Conservation (phyloP, 2,329 filamentous ascomycete genomes). For the Cordyceps cateniannulata region DNA sequence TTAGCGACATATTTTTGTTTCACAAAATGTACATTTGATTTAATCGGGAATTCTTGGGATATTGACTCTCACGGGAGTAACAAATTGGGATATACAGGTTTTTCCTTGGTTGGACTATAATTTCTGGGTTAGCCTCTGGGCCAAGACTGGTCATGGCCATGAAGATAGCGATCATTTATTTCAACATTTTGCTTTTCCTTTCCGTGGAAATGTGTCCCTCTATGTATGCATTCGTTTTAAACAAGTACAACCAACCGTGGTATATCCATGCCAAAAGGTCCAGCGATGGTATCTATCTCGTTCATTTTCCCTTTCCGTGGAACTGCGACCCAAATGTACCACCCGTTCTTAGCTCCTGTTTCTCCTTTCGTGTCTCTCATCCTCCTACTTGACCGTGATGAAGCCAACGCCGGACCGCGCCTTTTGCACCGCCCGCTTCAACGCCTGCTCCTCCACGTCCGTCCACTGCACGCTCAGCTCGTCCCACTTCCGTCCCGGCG, state of each 20-base stretch:
- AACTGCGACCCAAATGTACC: background rate
- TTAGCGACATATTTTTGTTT: slow-evolving; percentile 8
- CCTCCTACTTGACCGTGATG: slow-evolving; percentile 52
- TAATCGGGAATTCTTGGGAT: background rate
- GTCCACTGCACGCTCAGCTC: slow-evolving; percentile 62
- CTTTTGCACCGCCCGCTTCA: slow-evolving; percentile 48
- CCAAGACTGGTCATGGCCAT: background rate
- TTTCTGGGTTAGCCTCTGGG: background rate
- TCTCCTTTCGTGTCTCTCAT: no score
- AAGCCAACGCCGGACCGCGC: slow-evolving; percentile 60
- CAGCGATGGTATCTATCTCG: background rate
- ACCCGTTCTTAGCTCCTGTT: background rate
- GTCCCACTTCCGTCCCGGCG: slow-evolving; percentile 59
- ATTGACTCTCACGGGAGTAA: background rate
- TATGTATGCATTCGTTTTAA: background rate
- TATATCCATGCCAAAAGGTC: background rate
- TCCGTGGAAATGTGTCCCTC: background rate
- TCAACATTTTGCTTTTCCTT: background rate
- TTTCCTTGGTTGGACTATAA: background rate
- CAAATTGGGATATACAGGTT: slow-evolving; percentile 9
- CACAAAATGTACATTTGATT: slow-evolving; percentile 9
- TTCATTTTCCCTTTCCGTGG: background rate
- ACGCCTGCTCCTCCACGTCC: slow-evolving; percentile 56
- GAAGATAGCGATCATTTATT: background rate
- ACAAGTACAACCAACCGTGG: background rate